Evolutionary conservation across 495 filamentous ascomycete species (phyloP).

Genomic region (Mytilinidion resinicola): DNA sequence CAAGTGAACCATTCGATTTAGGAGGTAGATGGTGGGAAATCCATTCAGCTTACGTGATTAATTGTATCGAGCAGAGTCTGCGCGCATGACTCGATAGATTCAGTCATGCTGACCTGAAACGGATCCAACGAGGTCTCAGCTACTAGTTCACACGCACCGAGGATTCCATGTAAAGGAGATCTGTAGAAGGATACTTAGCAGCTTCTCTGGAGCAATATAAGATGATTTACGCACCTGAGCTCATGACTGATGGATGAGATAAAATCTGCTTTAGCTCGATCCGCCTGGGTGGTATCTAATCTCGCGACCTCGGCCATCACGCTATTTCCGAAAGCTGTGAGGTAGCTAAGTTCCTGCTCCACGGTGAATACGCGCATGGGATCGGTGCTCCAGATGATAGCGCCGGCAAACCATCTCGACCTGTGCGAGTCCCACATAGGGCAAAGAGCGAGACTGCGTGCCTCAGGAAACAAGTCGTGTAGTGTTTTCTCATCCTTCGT

Average conservation of each 20-base stretch:
- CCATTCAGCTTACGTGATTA: constrained; percentile 60
- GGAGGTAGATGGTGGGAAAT: too few species aligned
- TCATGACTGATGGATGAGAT: constrained; percentile 73
- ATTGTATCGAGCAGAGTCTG: constrained; percentile 73
- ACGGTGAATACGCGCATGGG: constrained; percentile 42
- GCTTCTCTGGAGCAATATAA: too few species aligned
- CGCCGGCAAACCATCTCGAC: constrained; percentile 63
- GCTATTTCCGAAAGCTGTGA: constrained; percentile 54
- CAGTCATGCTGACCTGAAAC: constrained; percentile 57
- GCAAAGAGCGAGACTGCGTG: constrained; percentile 50
- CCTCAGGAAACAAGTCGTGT: constrained; percentile 41
- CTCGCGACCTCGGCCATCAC: constrained; percentile 56
- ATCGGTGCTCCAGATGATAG: constrained; percentile 55
- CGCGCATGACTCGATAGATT: constrained; percentile 69
- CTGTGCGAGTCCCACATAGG: constrained; percentile 66
- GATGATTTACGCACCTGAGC: constrained; percentile 68
- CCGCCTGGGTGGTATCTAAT: constrained; percentile 43
- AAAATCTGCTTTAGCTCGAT: constrained; percentile 60
- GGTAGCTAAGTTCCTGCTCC: constrained; percentile 49
- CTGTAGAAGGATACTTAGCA: too few species aligned
- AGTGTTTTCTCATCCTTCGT: constrained; percentile 29
- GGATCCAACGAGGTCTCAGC: constrained; percentile 47
- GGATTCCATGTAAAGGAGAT: neutral
- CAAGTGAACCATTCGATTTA: too few species aligned
- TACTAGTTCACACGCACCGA: constrained; percentile 67